Evolutionary conservation across 2,329 filamentous ascomycete species (phyloP).

Genomic region (Neonectria punicea): DNA sequence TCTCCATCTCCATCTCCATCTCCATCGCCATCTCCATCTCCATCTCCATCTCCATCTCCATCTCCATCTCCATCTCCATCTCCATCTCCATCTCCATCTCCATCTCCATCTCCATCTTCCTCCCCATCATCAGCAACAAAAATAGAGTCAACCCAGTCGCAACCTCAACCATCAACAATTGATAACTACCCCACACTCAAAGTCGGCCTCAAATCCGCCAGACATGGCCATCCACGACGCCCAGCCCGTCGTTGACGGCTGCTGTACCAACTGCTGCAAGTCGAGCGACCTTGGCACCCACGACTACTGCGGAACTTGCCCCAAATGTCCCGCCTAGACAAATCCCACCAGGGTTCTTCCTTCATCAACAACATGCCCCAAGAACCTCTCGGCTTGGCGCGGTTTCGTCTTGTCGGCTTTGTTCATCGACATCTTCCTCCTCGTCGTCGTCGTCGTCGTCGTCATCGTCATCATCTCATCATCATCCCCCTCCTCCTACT

Average conservation of each 20-base stretch:
- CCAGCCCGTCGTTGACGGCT: slow-evolving; percentile 35
- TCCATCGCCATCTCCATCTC: no score
- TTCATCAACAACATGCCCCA: background rate
- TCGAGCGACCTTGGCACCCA: slow-evolving; percentile 46
- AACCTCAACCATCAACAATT: background rate
- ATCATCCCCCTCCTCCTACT: background rate
- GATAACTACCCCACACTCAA: background rate
- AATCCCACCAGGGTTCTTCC: background rate
- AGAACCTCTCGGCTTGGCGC: background rate
- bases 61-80: no score
- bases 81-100: no score
- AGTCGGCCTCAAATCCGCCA: background rate
- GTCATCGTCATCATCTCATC: background rate
- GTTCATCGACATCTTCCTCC: background rate
- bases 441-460: background rate
- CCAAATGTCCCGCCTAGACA: slow-evolving; percentile 39
- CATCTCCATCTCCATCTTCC: background rate
- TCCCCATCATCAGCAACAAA: background rate
- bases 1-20: no score
- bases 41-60: background rate
- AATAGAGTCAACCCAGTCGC: background rate
- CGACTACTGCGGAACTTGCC: slow-evolving; percentile 48
- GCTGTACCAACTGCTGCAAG: slow-evolving; percentile 47
- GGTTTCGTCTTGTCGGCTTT: slow-evolving; percentile 14
- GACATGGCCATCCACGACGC: slow-evolving; percentile 35